Base-by-base conservation (phyloP, 2,329 filamentous ascomycete species). In the Fusarium sp. region DNA sequence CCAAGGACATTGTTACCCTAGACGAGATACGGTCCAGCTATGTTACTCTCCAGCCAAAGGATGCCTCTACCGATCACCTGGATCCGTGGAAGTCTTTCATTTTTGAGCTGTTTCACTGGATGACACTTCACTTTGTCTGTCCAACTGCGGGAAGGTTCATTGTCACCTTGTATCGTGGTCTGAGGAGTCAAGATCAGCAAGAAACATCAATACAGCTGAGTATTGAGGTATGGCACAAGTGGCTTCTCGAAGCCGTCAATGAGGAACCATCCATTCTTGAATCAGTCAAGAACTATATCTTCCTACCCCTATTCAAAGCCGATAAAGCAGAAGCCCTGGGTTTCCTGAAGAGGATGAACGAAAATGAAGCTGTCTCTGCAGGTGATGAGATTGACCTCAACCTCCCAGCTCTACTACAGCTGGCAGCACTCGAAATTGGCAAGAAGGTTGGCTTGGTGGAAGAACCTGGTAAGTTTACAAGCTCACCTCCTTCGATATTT, bases 391-490 rank as follows among this genome's bases (percentile, higher is more conserved):
- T 81, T 53, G 81, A 83, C 20, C 77, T 87, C 25, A 82, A 87
- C 53, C 78, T 82, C 15, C 83, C 87, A 51, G 84, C 87, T 1
- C 80, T 89, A 43, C 78, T 93, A 11, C 87, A 89, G 67, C 82
- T 93, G 41, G 85, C 89, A 44, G 85, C 89, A n/a, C 80, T 93
- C 43, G 89, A 92, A 67, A 85, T 88, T 17, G 91, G 89, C 15
- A 93, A 92, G 77, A 91, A 90, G 73, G 81, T 85, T 37, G 90
- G 90, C 2, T 78, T 92, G 19, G 87, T 93, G 3, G 88, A 90
- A 60, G 90, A 92, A 71, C 87, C 90, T 68, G 83, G 88, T 87
- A 79, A 71, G 70, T 22, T 19, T 7, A 13, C 17, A 14, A 20
- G 4, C 30, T 10, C 15, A 4, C 20, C 35, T 39, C 8, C 30